Evolutionary conservation across 2,329 filamentous ascomycete genomes (phyloP).

Genomic region (Botrytis aclada): DNA sequence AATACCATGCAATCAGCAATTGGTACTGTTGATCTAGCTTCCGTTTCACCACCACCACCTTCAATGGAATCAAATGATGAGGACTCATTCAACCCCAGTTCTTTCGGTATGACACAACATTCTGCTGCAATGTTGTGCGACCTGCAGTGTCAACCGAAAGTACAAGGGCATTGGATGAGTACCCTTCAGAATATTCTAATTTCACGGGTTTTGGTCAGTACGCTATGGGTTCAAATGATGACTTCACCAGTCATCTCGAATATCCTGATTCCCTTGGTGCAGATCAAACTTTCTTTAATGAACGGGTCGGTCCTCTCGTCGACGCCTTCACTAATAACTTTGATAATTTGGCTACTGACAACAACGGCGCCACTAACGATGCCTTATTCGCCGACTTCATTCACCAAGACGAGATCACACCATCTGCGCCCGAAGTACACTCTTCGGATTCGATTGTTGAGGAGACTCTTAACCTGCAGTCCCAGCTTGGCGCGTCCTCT

Average conservation of each 20-base stretch:
- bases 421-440: constrained; percentile 37
- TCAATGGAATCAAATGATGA: constrained; percentile 51
- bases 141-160: constrained; percentile 99
- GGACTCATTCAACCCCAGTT: constrained; percentile 35
- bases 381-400: constrained; percentile 51
- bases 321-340: constrained; percentile 62
- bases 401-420: constrained; percentile 46
- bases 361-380: constrained; percentile 51
- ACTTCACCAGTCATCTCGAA: constrained; percentile 57
- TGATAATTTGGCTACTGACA: constrained; percentile 65
- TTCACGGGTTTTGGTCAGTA: constrained; percentile 48
- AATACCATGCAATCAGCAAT: constrained; percentile 30
- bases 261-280: constrained; percentile 65
- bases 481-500: constrained; percentile 71
- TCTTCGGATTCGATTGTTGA: constrained; percentile 40
- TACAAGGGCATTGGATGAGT: constrained; percentile 37
- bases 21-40: constrained; percentile 59
- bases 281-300: constrained; percentile 76
- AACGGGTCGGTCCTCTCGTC: constrained; percentile 72
- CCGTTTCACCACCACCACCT: constrained; percentile 50
- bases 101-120: constrained; percentile 98
- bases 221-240: constrained; percentile 62
- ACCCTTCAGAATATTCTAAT: constrained; percentile 48
- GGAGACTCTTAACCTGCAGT: constrained; percentile 66
- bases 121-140: constrained; percentile 99